Evolutionary conservation across 1,284 basidiomycete species (phyloP).

Genomic region (Tilletia setariae): DNA sequence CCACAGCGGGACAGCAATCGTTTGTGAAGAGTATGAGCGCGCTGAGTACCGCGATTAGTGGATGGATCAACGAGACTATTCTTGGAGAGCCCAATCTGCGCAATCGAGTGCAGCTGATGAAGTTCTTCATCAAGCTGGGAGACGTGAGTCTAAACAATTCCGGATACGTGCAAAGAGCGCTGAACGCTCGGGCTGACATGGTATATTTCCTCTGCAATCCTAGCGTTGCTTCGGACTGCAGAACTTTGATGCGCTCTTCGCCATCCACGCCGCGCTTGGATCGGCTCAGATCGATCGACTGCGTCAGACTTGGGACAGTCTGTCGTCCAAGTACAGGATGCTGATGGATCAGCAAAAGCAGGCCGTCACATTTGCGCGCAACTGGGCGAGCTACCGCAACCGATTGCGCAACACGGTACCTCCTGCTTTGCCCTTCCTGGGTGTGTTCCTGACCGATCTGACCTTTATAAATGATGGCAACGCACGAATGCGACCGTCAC

Average conservation of each 20-base stretch:
- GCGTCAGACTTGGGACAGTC: slow-evolving; percentile 62
- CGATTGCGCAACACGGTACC: slow-evolving; percentile 58
- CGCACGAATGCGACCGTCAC: slow-evolving; percentile 76
- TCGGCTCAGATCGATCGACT: slow-evolving; percentile 54
- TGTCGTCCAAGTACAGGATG: slow-evolving; percentile 77
- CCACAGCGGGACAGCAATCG: not conserved
- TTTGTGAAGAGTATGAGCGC: slow-evolving; percentile 50
- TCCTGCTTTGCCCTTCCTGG: slow-evolving; percentile 56
- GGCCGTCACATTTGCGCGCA: slow-evolving; percentile 81
- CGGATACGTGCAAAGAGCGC: too few species aligned
- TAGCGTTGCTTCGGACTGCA: slow-evolving; percentile 53
- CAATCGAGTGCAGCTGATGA: slow-evolving; percentile 53
- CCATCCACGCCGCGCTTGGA: slow-evolving; percentile 56
- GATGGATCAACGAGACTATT: slow-evolving; percentile 58
- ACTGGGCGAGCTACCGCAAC: slow-evolving; percentile 87
- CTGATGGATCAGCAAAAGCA: slow-evolving; percentile 77
- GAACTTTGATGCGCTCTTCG: slow-evolving; percentile 58
- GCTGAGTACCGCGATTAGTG: slow-evolving; percentile 56
- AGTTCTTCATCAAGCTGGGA: slow-evolving; percentile 57
- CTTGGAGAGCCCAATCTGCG: slow-evolving; percentile 55
- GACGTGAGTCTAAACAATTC: slow-evolving; percentile 37
- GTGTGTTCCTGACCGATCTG: slow-evolving; percentile 81
- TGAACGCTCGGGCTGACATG: not conserved
- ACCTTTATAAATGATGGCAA: slow-evolving; percentile 96
- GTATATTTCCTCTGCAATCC: not conserved